phyloP scores from a whole-genome alignment of 495 filamentous ascomycete species.

The Hyaloscypha bicolor region DNA sequence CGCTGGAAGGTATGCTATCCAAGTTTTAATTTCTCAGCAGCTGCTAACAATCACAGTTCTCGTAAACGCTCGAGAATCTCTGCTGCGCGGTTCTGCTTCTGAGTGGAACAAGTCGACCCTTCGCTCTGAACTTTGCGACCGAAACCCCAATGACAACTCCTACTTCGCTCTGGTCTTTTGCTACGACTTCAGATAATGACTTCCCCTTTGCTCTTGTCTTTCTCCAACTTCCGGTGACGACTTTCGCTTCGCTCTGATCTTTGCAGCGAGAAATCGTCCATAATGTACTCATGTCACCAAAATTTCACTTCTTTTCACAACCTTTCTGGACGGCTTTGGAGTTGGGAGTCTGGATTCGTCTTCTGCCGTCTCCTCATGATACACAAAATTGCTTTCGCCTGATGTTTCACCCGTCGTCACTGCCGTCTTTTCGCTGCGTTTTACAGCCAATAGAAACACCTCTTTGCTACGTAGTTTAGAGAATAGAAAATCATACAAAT shows the following conservation, averaged over 20 bases:
- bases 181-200: too few relatives aligned
- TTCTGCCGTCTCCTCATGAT: constrained; percentile 9
- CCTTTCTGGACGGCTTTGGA: constrained; percentile 33
- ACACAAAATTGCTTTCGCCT: constrained; percentile 2
- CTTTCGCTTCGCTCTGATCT: too few relatives aligned
- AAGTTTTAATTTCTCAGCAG: not conserved
- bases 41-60: constrained; percentile 30
- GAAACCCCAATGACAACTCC: too few relatives aligned
- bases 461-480: not conserved
- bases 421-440: not conserved
- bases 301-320: constrained; percentile 24
- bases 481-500: not conserved
- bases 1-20: constrained; percentile 66
- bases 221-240: too few relatives aligned
- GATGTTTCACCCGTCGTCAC: not conserved
- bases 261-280: too few relatives aligned
- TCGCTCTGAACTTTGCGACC: too few relatives aligned
- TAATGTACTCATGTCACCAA: not conserved
- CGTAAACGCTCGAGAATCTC: constrained; percentile 16
- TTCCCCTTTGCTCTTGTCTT: too few relatives aligned
- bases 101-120: too few relatives aligned
- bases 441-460: not conserved
- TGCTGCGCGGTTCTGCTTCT: not conserved
- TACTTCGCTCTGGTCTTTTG: too few relatives aligned
- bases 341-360: constrained; percentile 20